Evolutionary conservation across 2,329 filamentous ascomycete species (phyloP).

Genomic region (Trichoderma polysporum): DNA sequence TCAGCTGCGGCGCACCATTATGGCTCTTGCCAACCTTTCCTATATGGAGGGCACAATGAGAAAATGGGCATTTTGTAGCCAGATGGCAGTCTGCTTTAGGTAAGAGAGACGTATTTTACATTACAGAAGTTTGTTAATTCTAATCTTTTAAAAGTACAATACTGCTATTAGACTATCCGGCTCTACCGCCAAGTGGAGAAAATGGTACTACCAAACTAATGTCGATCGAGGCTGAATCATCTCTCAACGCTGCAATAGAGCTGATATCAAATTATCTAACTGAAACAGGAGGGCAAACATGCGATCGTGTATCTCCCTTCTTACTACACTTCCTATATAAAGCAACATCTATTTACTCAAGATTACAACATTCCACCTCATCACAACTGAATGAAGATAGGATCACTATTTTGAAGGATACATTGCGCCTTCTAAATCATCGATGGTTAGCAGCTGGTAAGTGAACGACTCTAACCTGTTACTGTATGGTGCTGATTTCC

Average conservation of each 20-base stretch:
- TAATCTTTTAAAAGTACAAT: too few species aligned
- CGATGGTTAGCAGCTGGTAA: background rate
- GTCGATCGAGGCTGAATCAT: background rate
- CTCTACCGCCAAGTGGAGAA: background rate
- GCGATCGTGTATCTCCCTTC: background rate
- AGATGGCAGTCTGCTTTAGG: slow-evolving; percentile 25
- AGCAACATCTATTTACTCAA: background rate
- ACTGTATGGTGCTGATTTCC: background rate
- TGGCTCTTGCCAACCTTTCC: slow-evolving; percentile 21
- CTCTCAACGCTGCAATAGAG: background rate
- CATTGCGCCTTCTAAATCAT: background rate
- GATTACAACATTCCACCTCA: background rate
- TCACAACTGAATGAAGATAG: background rate
- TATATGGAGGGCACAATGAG: slow-evolving; percentile 19
- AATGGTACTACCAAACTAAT: background rate
- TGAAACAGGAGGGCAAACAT: slow-evolving; percentile 30
- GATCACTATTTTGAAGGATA: background rate
- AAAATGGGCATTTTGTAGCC: slow-evolving; percentile 22
- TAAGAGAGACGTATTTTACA: background rate
- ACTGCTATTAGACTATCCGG: background rate
- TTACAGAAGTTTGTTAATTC: too few species aligned
- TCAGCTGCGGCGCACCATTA: slow-evolving; percentile 22
- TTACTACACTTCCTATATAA: background rate
- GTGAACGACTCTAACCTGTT: background rate
- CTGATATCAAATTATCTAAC: slow-evolving; percentile 44